A percentile compares a stretch with the other conserved stretches of the same genome.
These are phyloP conservation scores for Trichoderma arundinaceum DNA, from an alignment of 2,329 filamentous ascomycete species.

Conservation along the genomic window DNA sequence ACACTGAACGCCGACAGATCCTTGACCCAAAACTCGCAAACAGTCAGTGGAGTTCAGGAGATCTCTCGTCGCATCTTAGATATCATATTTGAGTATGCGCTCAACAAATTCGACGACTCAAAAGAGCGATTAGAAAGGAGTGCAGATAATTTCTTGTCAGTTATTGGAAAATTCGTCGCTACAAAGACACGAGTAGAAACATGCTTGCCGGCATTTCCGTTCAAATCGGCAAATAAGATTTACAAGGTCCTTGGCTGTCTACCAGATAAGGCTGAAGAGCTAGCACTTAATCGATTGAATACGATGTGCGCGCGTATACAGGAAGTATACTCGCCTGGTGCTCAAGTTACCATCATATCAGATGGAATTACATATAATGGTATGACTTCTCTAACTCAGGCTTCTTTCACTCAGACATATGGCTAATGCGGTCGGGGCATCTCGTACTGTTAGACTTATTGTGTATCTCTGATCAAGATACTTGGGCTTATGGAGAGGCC, in stretches of 20 bases:
- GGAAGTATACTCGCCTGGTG: constrained; percentile 40
- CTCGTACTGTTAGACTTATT: constrained; percentile 49
- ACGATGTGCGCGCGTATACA: constrained; percentile 40
- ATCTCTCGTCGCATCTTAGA: constrained; percentile 35
- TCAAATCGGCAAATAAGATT: constrained; percentile 45
- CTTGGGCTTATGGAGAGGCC: constrained; percentile 56
- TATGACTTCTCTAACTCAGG: constrained; percentile 33
- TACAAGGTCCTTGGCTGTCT: constrained; percentile 42
- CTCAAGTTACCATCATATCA: constrained; percentile 52
- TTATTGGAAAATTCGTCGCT: constrained; percentile 37
- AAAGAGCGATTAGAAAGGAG: constrained; percentile 33
- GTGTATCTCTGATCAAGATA: constrained; percentile 53
- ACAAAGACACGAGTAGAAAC: constrained; percentile 34
- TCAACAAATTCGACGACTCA: constrained; percentile 40
- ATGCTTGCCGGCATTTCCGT: constrained; percentile 43
- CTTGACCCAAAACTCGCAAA: background rate
- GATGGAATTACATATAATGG: constrained; percentile 62
- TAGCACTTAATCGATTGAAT: constrained; percentile 39
- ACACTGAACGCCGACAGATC: background rate
- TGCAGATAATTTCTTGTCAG: constrained; percentile 36
- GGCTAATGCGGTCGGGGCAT: background rate
- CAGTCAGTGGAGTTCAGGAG: background rate
- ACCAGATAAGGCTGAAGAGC: constrained; percentile 43
- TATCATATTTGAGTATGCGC: constrained; percentile 39
- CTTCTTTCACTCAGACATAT: background rate